Conservation (phyloP, 2,329 filamentous ascomycete genomes). For the Cercospora citrullina region DNA sequence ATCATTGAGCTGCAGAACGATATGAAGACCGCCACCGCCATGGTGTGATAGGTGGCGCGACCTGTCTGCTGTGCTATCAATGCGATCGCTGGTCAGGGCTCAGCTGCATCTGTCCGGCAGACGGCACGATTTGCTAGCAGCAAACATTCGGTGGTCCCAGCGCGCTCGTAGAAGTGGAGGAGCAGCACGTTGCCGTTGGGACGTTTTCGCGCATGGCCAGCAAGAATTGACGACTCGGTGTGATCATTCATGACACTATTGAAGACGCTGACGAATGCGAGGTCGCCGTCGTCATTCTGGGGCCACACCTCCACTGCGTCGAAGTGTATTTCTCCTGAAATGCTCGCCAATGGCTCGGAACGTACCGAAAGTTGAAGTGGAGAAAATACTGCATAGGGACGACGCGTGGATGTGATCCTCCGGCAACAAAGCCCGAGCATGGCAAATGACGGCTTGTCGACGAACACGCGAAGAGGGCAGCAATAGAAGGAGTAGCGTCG, state of each 20-base stretch:
- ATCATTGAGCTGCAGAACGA: not conserved
- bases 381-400: not conserved
- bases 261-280: not conserved
- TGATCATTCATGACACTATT: not conserved
- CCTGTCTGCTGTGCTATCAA: not conserved
- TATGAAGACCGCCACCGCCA: not conserved
- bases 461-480: not conserved
- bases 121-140: not conserved
- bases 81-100: not conserved
- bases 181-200: not conserved
- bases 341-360: not conserved
- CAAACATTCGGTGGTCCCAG: not conserved
- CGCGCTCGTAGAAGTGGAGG: not conserved
- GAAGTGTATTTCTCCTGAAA: not conserved
- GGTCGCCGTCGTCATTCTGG: not conserved
- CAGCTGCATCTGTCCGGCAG: not conserved
- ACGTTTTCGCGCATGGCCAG: not conserved
- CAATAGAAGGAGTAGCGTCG: not conserved
- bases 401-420: not conserved
- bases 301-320: not conserved
- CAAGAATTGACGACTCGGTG: not conserved
- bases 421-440: not conserved
- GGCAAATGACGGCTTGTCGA: not conserved
- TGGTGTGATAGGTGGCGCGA: slow-evolving; percentile 2
- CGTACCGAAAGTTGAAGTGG: not conserved